Evolutionary conservation across 768 basidiomycete species (phyloP), one percentile per base, ranked within the genome.

Genomic region (Mycena pura): DNA sequence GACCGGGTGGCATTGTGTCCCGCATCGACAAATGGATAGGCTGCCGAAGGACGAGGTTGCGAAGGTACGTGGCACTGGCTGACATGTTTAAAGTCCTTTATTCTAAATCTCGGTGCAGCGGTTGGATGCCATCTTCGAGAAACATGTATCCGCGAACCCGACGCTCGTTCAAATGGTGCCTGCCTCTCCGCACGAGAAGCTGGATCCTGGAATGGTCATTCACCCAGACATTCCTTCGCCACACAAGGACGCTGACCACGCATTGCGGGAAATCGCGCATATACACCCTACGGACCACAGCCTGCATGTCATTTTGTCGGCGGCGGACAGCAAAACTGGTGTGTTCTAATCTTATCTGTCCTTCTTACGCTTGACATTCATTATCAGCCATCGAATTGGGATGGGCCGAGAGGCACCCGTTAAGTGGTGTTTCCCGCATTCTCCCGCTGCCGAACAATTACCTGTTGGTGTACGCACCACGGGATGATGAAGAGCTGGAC

Each of bases 381-480:
- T 21, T 14, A 21, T 7, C 29, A 71, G 70, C 66, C 5, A 69
- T 72, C 47, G 70, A 71, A 36, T 44, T 57, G 10, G 70, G 72
- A 25, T 73, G 73, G 71, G 72, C 67, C 17, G 68, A 74, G 48
- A 52, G 73, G 14, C 73, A 74, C 48, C 68, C 70, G 15, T 38
- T 73, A 19, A 65, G 64, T 51, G 66, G 70, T 5, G 57, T 60
- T 5, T 39, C 38, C 24, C 54, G 47, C 7, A 19, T 45, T 5
- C 11, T 69, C 13, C 53, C 57, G 40, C 45, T 72, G 32, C 69
- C 72, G 4, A 63, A 59, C 28, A 64, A 60, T 29, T 73, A 74
- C 27, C 34, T 72, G 43, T 41, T 72, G 49, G 66, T 74, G 15
- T 73, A 74, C 38, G 70, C 72, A 8, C 72, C 73, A 4, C 43